A percentile compares a stretch with the other conserved stretches of the same genome.
Conservation (phyloP, 352 stramenopile genomes). For the Pythium rishiriense region DNA sequence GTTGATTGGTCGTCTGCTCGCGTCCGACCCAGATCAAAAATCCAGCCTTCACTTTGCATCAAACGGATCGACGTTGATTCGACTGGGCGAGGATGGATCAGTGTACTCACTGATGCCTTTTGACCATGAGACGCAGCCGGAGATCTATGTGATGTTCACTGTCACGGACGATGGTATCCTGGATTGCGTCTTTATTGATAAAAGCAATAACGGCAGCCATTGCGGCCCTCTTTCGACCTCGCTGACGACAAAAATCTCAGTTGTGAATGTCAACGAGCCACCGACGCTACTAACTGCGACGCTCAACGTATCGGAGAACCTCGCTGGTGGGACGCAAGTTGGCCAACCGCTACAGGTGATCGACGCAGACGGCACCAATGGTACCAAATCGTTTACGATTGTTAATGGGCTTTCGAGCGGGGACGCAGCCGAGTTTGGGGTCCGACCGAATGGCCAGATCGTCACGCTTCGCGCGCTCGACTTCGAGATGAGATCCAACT, state of each 20-base stretch:
- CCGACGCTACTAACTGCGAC: slow-evolving; percentile 25
- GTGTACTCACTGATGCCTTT: slow-evolving; percentile 23
- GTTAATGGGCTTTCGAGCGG: slow-evolving; percentile 11
- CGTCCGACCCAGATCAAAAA: slow-evolving; percentile 35
- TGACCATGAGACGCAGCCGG: slow-evolving; percentile 40
- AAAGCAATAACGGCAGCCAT: slow-evolving; percentile 13
- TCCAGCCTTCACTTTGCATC: slow-evolving; percentile 30
- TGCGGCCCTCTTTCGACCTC: slow-evolving; percentile 21
- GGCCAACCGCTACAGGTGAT: slow-evolving; percentile 41
- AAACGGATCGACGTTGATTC: slow-evolving; percentile 37
- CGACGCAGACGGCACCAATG: slow-evolving; percentile 46
- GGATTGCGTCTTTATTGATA: slow-evolving; percentile 8
- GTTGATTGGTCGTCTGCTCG: slow-evolving; percentile 40
- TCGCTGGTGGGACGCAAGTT: slow-evolving; percentile 37
- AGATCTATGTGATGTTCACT: slow-evolving; percentile 33
- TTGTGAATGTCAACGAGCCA: slow-evolving; percentile 56
- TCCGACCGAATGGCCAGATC: slow-evolving; percentile 47
- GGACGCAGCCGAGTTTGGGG: slow-evolving; percentile 33
- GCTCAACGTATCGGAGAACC: slow-evolving; percentile 47
- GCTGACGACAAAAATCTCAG: slow-evolving; percentile 4
- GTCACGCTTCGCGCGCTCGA: slow-evolving; percentile 37
- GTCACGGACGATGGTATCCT: slow-evolving; percentile 40
- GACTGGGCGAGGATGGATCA: slow-evolving; percentile 24
- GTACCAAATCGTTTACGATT: slow-evolving; percentile 36
- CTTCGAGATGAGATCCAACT: slow-evolving; percentile 32